Conservation (phyloP, 768 basidiomycete genomes). For the Xerocomellus chrysenteron region DNA sequence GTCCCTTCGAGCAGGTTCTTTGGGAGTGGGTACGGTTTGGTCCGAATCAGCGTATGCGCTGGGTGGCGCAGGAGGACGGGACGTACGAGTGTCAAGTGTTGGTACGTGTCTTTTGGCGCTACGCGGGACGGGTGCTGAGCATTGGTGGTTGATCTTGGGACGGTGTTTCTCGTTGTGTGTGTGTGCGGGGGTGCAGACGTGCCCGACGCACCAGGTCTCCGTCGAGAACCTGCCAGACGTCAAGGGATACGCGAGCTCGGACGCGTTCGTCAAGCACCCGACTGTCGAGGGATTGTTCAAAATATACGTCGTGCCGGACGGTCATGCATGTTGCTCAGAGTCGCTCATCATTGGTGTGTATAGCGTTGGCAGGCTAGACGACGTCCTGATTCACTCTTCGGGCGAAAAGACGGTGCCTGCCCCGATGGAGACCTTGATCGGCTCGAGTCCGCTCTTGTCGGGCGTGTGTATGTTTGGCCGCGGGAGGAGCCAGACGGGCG, state of each 20-base stretch:
- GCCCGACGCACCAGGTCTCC: not conserved
- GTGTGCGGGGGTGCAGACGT: not conserved
- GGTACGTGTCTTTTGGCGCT: slow-evolving; percentile 20
- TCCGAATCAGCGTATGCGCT: slow-evolving; percentile 27
- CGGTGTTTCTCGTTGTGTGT: no score
- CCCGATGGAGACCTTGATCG: not conserved
- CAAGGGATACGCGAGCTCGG: not conserved
- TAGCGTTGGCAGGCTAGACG: not conserved
- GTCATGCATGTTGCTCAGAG: no score
- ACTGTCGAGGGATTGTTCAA: not conserved
- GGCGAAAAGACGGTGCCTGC: slow-evolving; percentile 35
- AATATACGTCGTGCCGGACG: not conserved
- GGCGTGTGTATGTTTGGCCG: slow-evolving; percentile 1
- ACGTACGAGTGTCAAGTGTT: slow-evolving; percentile 40
- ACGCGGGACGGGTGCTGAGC: no score
- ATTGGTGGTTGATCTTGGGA: not conserved
- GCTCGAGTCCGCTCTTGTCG: not conserved
- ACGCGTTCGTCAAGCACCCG: not conserved
- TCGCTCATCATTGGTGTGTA: not conserved
- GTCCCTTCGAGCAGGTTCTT: slow-evolving; percentile 23
- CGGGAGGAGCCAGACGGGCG: slow-evolving; percentile 16
- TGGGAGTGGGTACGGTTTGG: slow-evolving; percentile 36
- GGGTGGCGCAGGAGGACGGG: slow-evolving; percentile 37
- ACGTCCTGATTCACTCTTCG: not conserved
- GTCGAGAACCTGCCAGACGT: not conserved